Base-by-base conservation (phyloP, 768 basidiomycete genomes). In the Lactarius hengduanensis region DNA sequence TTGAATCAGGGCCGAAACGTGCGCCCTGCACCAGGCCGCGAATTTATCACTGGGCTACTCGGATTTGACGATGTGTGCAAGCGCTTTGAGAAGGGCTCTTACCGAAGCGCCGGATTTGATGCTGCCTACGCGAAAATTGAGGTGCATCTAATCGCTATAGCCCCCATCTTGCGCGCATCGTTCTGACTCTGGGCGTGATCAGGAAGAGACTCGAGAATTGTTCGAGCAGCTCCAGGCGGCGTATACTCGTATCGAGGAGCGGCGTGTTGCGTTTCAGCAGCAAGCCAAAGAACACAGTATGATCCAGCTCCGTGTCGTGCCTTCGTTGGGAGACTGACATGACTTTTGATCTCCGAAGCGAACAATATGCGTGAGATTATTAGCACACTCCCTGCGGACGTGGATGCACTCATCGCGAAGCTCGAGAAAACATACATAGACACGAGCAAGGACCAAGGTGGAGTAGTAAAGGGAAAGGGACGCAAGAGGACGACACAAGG, bases 51-150 rank as follows among this genome's bases (percentile, higher is more conserved):
- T 3, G 65, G 65, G 13, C 32, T 66, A 7, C 61, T 66, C 15
- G 61, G 65, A 38, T 67, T 67, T 10, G 66, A 67, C 26, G 66
- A 67, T 13, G 62, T n/a, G 13, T 67, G 62, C 57, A 67, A 67
- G 50, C 50, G 28, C 26, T 67, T 67, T 41, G 66, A 67, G 57
- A 50, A 62, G 53, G 54, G 3, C n/a, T 43, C 50, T 6, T 2
- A 30, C 43, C 40, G n/a, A 30, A 63, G 50, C 26, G 26, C 30
- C 16, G 62, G 55, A 53, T 32, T 67, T 22, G 34, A 55, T 4
- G 28, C 20, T 20, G 57, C 66, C 2, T 63, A 63, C n/a, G 32
- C 57, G 20, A 63, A 59, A 41, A 67, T 67, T 30, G 61, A 67
- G 66, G 66, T 67, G 22, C 26, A 41, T 34, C 45, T 7, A 13